Percentiles rank a stretch among this genome's conserved stretches.
These are phyloP conservation scores for Stephania cephalantha DNA, from an alignment of 164 flowering plant species.

Conservation along the genomic window DNA sequence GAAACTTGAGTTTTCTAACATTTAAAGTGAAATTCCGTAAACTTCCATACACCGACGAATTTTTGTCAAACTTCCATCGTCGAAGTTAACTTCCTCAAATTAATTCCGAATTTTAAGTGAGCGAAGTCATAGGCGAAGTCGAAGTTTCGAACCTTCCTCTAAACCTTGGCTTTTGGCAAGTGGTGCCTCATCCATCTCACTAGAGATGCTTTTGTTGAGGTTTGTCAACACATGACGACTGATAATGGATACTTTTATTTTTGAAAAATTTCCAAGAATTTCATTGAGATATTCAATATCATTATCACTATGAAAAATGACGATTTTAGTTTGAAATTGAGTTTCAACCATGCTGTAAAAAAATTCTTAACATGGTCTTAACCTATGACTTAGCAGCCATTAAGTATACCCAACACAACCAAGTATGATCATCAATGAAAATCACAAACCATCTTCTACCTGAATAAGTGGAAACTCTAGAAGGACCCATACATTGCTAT, in stretches of 20 bases:
- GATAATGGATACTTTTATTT: neutral
- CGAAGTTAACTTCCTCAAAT: too few species aligned
- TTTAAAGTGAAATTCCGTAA: too few species aligned
- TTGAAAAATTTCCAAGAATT: neutral
- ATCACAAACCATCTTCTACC: neutral
- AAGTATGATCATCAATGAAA: conserved; percentile 1
- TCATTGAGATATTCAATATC: neutral
- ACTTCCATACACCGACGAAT: too few species aligned
- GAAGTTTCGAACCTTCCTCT: too few species aligned
- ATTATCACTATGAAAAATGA: neutral
- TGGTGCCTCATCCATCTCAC: too few species aligned
- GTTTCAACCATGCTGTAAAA: neutral
- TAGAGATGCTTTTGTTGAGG: conserved; percentile 1
- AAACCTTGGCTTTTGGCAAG: too few species aligned
- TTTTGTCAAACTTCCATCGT: too few species aligned
- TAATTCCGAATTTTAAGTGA: too few species aligned
- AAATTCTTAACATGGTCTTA: neutral
- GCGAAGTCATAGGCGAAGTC: too few species aligned
- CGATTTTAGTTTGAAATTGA: neutral
- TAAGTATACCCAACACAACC: neutral
- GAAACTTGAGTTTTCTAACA: too few species aligned
- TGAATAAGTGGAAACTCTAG: neutral
- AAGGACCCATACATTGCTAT: conserved; percentile 1
- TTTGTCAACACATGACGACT: neutral
- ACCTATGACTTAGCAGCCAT: neutral